These are phyloP conservation scores for Candida sonorensis DNA, from an alignment of 805 yeast species.

Conservation along the genomic window DNA sequence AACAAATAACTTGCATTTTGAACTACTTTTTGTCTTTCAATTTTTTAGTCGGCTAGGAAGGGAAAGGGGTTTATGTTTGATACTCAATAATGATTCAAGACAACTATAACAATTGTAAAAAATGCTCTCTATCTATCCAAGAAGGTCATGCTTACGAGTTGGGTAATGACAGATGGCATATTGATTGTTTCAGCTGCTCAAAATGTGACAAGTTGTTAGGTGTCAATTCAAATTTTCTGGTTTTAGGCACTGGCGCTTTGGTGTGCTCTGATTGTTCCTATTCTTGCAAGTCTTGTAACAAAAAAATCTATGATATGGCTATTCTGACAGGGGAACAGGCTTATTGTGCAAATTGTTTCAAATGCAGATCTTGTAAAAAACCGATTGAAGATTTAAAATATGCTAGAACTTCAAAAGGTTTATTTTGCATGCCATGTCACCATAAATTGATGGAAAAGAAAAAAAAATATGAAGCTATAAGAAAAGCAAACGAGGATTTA, in stretches of 20 bases:
- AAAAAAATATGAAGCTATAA: constrained; percentile 46
- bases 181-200: constrained; percentile 85
- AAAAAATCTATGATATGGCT: constrained; percentile 88
- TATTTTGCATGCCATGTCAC: constrained; percentile 91
- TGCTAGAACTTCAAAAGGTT: constrained; percentile 88
- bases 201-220: constrained; percentile 75
- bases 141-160: constrained; percentile 95
- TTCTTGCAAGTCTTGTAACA: constrained; percentile 75
- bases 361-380: constrained; percentile 80
- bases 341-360: constrained; percentile 84
- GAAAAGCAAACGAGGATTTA: constrained; percentile 28
- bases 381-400: constrained; percentile 84
- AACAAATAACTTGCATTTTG: too few relatives aligned
- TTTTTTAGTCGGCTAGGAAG: too few relatives aligned
- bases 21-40: too few relatives aligned
- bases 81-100: constrained; percentile 6
- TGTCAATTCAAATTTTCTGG: constrained; percentile 83
- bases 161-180: constrained; percentile 95
- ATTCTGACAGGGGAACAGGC: constrained; percentile 94
- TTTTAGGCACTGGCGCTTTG: constrained; percentile 85
- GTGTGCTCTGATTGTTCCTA: constrained; percentile 93
- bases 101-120: constrained; percentile 22
- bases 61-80: too few relatives aligned
- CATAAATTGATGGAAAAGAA: constrained; percentile 73
- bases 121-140: constrained; percentile 48